phyloP scores from a whole-genome alignment of 148 eudicot genomes.

The Pouteria glomerata region DNA sequence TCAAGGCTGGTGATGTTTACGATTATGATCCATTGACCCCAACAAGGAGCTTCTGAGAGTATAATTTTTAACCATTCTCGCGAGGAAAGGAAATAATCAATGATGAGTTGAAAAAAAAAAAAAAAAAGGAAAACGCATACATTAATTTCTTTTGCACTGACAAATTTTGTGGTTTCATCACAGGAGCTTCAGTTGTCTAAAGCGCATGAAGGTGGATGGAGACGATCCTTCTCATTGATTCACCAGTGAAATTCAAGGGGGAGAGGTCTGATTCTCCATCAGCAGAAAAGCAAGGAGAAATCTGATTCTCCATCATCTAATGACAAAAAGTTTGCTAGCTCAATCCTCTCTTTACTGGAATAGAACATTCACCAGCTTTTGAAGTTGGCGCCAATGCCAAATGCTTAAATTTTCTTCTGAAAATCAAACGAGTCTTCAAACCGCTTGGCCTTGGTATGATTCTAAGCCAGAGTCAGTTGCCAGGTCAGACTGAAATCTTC shows the following conservation, averaged over 20 bases:
- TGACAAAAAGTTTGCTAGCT: neutral
- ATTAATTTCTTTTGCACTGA: neutral
- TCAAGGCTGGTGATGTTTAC: constrained; percentile 85
- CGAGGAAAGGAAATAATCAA: neutral
- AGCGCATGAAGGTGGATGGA: neutral
- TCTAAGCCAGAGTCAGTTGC: neutral
- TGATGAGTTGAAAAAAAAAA: neutral
- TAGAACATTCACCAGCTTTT: neutral
- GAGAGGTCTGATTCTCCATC: neutral
- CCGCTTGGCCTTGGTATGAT: constrained; percentile 3
- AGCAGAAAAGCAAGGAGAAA: neutral
- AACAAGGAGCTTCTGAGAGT: constrained; percentile 57
- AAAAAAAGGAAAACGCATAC: too few relatives aligned
- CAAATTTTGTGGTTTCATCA: neutral
- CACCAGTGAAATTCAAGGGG: constrained; percentile 3
- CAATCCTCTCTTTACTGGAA: neutral
- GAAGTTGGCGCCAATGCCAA: neutral
- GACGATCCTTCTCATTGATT: constrained; percentile 2
- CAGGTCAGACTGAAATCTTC: neutral
- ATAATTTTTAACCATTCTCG: constrained; percentile 17
- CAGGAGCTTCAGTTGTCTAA: constrained; percentile 1
- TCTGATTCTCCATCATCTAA: neutral
- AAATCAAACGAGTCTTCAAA: neutral
- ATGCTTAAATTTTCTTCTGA: neutral
- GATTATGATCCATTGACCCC: constrained; percentile 73